Conservation (phyloP, 2,329 filamentous ascomycete species). For the Scleromitrula shiraiana region DNA sequence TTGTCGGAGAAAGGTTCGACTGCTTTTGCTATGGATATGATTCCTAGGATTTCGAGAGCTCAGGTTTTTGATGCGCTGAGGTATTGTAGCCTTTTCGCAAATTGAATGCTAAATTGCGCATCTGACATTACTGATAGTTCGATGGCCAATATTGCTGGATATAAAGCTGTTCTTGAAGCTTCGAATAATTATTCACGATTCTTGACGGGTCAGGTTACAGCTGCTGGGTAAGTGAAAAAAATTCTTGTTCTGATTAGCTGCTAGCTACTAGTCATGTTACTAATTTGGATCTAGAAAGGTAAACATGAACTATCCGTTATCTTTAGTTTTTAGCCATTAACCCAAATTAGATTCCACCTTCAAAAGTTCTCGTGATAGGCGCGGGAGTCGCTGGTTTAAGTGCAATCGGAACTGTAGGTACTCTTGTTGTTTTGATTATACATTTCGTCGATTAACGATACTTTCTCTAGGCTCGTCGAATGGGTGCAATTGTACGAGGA, state of each 20-base stretch:
- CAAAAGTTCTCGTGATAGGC: slow-evolving; percentile 84
- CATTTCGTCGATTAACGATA: neutral
- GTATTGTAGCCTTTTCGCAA: slow-evolving; percentile 11
- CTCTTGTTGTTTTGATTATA: neutral
- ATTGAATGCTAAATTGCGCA: slow-evolving; percentile 12
- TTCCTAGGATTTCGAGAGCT: slow-evolving; percentile 80
- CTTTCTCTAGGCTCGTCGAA: slow-evolving; percentile 51
- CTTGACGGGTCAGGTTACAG: slow-evolving; percentile 81
- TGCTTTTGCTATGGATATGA: slow-evolving; percentile 85
- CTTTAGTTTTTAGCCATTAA: neutral
- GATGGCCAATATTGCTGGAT: slow-evolving; percentile 92
- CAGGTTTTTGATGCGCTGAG: slow-evolving; percentile 78
- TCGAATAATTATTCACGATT: slow-evolving; percentile 86
- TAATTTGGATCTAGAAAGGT: too few relatives aligned
- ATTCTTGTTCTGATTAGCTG: neutral
- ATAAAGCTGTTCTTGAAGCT: slow-evolving; percentile 84
- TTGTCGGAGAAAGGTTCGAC: slow-evolving; percentile 65
- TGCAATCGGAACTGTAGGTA: slow-evolving; percentile 66
- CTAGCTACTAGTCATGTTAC: slow-evolving; percentile 23
- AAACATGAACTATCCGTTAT: neutral
- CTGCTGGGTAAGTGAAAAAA: slow-evolving; percentile 52
- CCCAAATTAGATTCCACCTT: slow-evolving; percentile 65
- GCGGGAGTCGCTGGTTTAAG: slow-evolving; percentile 83
- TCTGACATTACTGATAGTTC: slow-evolving; percentile 44
- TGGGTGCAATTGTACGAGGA: slow-evolving; percentile 82